Conservation (phyloP, 2,329 filamentous ascomycete species). For the Pyricularia sp. region DNA sequence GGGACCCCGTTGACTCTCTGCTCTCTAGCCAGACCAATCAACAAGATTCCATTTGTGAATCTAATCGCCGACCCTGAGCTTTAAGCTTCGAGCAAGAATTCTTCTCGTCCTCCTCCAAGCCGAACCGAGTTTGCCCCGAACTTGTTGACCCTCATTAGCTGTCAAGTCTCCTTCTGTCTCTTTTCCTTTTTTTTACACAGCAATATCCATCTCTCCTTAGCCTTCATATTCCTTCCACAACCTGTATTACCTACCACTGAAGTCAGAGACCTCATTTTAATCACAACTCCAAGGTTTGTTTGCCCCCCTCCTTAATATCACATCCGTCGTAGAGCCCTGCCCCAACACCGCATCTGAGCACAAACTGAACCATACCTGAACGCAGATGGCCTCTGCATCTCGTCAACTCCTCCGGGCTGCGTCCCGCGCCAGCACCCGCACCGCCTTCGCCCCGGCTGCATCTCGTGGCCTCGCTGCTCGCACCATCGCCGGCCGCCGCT, state of each 20-base stretch:
- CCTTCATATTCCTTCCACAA: not conserved
- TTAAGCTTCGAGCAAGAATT: not conserved
- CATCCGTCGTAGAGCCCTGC: not conserved
- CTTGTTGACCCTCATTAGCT: not conserved
- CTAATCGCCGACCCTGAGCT: not conserved
- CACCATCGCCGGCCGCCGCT: constrained; percentile 58
- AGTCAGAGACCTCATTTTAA: not conserved
- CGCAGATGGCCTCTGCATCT: constrained; percentile 35
- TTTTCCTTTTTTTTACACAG: not conserved
- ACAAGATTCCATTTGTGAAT: constrained; percentile 1
- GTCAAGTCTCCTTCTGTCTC: not conserved
- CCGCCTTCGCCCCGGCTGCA: constrained; percentile 45
- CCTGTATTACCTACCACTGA: not conserved
- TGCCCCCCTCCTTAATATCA: not conserved
- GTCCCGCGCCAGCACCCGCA: constrained; percentile 49
- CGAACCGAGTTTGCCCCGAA: not conserved
- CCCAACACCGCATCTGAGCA: not conserved
- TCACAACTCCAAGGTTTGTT: not conserved
- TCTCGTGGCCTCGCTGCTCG: constrained; percentile 51
- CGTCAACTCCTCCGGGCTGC: constrained; percentile 49
- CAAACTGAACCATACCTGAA: not conserved
- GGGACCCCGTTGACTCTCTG: not conserved
- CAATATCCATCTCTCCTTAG: not conserved
- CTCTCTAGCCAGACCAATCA: not conserved
- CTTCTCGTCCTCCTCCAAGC: not conserved